Base-by-base conservation (phyloP, 768 basidiomycete genomes). In the Nevesoporus exiguus region DNA sequence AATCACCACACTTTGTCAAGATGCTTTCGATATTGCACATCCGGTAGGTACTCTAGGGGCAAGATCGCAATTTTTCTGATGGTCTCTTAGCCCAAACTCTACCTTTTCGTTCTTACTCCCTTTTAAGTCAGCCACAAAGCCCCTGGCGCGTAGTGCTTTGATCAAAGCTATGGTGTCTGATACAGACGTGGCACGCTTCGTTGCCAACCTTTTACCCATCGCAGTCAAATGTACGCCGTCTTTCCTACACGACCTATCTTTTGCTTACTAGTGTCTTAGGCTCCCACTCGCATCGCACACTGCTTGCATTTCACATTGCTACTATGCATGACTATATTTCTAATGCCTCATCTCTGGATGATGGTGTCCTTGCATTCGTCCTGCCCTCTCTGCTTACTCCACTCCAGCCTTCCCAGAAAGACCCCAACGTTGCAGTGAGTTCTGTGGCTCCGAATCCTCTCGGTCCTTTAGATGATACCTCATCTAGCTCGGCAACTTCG, bases 1-100 rank as follows among this genome's bases (percentile, higher is more conserved):
- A 95, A 61, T 90, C 95, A 5, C 85, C 90, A 0, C 93, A 98
- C 67, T 98, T 98, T 70, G 80, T 88, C 9, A 96, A 97, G 62
- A 91, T 98, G 79, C 76, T 97, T 24, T 83, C 89, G 2, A 93
- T 99, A 61, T 73, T 98, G 49, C 81, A 86, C 61, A 80, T 93
- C 52, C 77, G 79, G 89, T 90, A 59, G 24, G 83, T 73, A 3
- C 10, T 37, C 25, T 14, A 51, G 14, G 3, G 7, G 3, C 3
- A 7, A 31, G 14, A 13, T 29, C 7, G n/a, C 11, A 15, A 3
- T 27, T 10, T 29, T 36, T 43, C 61, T 57, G 36, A 57, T 33
- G 11, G 21, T 11, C 48, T 27, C 25, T 0, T 49, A 91, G 89
- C 59, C 76, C 78, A 21, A 80, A 80, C 51, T 80, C 87, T 0